Percentiles rank a stretch among this genome's conserved stretches.
These are phyloP conservation scores for Acacia concinna DNA, from an alignment of 331 rosid genomes.

Conservation along the genomic window DNA sequence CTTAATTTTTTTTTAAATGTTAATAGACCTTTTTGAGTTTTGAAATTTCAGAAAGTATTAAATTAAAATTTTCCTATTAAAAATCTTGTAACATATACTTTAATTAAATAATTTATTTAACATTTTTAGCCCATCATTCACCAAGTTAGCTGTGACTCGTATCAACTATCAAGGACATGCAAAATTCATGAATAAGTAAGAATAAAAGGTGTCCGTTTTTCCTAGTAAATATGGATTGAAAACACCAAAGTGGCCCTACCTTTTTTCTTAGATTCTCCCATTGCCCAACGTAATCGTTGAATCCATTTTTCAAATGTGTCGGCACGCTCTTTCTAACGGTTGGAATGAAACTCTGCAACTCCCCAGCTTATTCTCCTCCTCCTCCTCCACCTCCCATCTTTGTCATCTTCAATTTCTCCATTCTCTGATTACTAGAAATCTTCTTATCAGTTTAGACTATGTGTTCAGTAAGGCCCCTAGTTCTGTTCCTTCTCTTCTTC, in stretches of 20 bases:
- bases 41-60: too few species aligned
- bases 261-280: neutral
- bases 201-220: neutral
- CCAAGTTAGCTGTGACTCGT: too few species aligned
- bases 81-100: too few species aligned
- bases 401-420: constrained; percentile 17
- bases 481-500: constrained; percentile 29
- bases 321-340: constrained; percentile 42
- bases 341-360: neutral
- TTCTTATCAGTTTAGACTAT: constrained; percentile 11
- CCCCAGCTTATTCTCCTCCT: neutral
- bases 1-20: too few species aligned
- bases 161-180: too few species aligned
- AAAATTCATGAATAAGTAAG: too few species aligned
- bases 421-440: neutral
- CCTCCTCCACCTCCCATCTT: neutral
- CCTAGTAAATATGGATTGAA: neutral
- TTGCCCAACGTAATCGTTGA: neutral
- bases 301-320: neutral
- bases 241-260: neutral
- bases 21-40: too few species aligned
- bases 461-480: constrained; percentile 40
- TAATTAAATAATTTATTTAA: too few species aligned
- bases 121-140: too few species aligned
- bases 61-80: too few species aligned